Conservation (phyloP, 2,329 filamentous ascomycete species). For the Proliferodiscus dingleyae region DNA sequence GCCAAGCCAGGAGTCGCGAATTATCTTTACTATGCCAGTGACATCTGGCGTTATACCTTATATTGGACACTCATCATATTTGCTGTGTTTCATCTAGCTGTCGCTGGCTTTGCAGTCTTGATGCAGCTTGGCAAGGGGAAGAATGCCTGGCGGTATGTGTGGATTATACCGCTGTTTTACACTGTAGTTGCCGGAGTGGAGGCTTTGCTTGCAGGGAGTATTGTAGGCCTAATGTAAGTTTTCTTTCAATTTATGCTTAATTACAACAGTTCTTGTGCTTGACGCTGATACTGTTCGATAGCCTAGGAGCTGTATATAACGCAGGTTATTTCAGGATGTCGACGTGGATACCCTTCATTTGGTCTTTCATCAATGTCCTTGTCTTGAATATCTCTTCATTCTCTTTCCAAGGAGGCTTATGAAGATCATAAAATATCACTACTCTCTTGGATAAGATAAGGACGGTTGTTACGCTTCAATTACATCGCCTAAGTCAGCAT, state of each 20-base stretch:
- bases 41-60: constrained; percentile 67
- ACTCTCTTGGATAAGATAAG: background rate
- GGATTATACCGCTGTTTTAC: constrained; percentile 58
- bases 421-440: constrained; percentile 13
- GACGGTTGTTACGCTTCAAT: too few species aligned
- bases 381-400: constrained; percentile 66
- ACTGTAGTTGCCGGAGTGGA: constrained; percentile 57
- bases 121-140: constrained; percentile 45
- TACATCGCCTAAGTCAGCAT: too few species aligned
- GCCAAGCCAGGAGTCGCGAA: constrained; percentile 40
- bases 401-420: constrained; percentile 66
- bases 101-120: constrained; percentile 53
- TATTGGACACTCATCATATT: constrained; percentile 66
- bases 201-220: constrained; percentile 59
- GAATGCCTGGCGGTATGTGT: constrained; percentile 35
- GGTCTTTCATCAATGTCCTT: constrained; percentile 62
- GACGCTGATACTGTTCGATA: constrained; percentile 28
- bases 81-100: constrained; percentile 52
- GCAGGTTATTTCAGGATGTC: constrained; percentile 68
- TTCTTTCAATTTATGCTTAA: background rate
- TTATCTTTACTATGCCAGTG: constrained; percentile 54
- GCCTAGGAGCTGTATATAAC: constrained; percentile 61
- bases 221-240: constrained; percentile 61
- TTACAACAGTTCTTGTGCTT: too few species aligned
- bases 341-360: constrained; percentile 69